Base-by-base conservation (phyloP, 202 grass and related monocot species). In the Dendrocalamus latiflorus region DNA sequence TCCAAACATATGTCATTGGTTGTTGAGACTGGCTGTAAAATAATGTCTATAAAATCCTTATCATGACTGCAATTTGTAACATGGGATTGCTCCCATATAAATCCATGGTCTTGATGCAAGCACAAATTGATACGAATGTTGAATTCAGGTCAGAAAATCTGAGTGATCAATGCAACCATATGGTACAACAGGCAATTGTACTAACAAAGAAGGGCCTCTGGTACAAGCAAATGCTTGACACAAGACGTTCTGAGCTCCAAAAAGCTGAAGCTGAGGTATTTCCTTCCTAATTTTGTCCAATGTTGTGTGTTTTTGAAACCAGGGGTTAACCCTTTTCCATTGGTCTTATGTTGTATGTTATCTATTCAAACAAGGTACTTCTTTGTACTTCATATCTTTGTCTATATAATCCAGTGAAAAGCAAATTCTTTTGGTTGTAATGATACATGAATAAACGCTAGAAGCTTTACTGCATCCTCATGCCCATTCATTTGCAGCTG, bases 261-360 rank as follows among this genome's bases (percentile, higher is more conserved):
- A 93, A 92, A 66, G 93, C 96, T 77, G 87, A 99, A 89, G 85
- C 78, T 79, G 93, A 99, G 93, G 96, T 96, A 90, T 20, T 74
- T 56, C n/a, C 6, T 68, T 76, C 14, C 45, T 48, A n/a, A 63
- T 68, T 36, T 81, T 80, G 43, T 81, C 20, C 26, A 21, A 41
- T 42, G 30, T 48, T 68, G 5, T 56, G 42, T 81, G 64, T 68
- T 77, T 65, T 58, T n/a, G 1, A 12, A 37, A 61, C 30, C 37
- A 79, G 11, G 76, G 61, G 12, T 17, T 30, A 43, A n/a, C 28
- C 49, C 50, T 80, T 69, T 69, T 11, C 12, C 13, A 45, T 70
- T 81, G 38, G 18, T 70, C 24, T 70, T 80, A 18, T 71, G 12
- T 48, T 34, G 5, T 49, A 26, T 60, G 7, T 8, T 49, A 24